phyloP scores from a whole-genome alignment of 1,284 basidiomycete genomes.

The Tylopilus sp. region DNA sequence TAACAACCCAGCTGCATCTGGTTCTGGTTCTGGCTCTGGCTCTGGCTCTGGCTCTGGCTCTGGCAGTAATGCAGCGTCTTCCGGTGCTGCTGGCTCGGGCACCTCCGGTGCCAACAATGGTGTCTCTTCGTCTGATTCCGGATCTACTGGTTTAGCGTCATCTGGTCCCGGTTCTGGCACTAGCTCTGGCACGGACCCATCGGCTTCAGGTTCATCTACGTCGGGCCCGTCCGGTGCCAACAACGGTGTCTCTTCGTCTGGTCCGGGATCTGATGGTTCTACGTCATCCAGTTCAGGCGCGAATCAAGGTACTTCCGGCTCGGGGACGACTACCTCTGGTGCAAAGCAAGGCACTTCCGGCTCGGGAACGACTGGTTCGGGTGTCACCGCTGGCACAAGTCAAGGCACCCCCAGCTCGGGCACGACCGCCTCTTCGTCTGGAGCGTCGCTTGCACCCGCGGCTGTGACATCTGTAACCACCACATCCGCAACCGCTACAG shows the following conservation, averaged over 20 bases:
- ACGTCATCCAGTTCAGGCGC: background rate
- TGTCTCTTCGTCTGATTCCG: slow-evolving; percentile 1
- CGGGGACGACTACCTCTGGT: background rate
- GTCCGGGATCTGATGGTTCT: background rate
- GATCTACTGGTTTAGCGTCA: background rate
- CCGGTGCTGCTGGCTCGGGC: background rate
- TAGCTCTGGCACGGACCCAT: background rate
- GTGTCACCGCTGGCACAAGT: background rate
- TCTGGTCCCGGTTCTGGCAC: background rate
- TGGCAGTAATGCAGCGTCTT: background rate
- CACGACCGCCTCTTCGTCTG: background rate
- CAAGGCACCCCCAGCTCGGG: background rate
- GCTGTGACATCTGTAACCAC: background rate
- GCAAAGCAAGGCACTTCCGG: background rate
- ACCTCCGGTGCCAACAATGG: background rate
- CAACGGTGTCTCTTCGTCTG: background rate
- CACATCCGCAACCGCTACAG: background rate
- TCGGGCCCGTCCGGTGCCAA: background rate
- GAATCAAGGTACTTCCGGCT: background rate
- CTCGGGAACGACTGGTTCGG: background rate
- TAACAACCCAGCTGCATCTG: background rate
- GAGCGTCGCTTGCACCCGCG: background rate
- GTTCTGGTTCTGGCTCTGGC: slow-evolving; percentile 3
- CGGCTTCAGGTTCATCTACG: background rate
- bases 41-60: slow-evolving; percentile 1